These are phyloP conservation scores for Crithidia thermophila DNA, from an alignment of 208 protist species.

Conservation along the genomic window DNA sequence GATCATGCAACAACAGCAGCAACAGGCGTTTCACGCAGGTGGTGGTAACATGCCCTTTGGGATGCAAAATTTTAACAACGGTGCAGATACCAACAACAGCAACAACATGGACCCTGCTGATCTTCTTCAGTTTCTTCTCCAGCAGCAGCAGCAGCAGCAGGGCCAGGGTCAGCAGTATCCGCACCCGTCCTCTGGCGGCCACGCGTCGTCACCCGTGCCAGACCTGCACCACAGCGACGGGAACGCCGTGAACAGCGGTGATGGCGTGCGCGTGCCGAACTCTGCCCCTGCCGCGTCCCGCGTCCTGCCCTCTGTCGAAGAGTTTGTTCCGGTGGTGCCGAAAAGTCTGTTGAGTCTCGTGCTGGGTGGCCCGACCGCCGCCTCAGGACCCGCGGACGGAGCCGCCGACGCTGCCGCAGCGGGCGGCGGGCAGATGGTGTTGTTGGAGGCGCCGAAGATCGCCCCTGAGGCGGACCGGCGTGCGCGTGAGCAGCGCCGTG, in stretches of 20 bases:
- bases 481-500: constrained; percentile 75
- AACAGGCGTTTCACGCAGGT: background rate
- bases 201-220: background rate
- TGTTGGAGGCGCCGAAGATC: constrained; percentile 79
- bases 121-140: constrained; percentile 32
- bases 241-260: constrained; percentile 1
- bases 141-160: constrained; percentile 31
- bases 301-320: constrained; percentile 64
- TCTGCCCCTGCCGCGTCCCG: constrained; percentile 14
- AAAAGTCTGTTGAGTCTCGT: constrained; percentile 40
- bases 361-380: background rate
- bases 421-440: constrained; percentile 29
- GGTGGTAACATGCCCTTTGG: constrained; percentile 15
- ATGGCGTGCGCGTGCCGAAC: background rate
- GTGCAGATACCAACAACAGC: background rate
- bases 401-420: background rate
- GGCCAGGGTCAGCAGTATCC: constrained; percentile 2
- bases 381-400: background rate
- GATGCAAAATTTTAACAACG: background rate
- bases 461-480: constrained; percentile 59
- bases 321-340: constrained; percentile 65
- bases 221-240: background rate
- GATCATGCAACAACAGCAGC: background rate
- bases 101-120: constrained; percentile 17
- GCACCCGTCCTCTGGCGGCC: background rate